Conservation (phyloP, 345 rosid genomes). For the Gossypium thurberi region DNA sequence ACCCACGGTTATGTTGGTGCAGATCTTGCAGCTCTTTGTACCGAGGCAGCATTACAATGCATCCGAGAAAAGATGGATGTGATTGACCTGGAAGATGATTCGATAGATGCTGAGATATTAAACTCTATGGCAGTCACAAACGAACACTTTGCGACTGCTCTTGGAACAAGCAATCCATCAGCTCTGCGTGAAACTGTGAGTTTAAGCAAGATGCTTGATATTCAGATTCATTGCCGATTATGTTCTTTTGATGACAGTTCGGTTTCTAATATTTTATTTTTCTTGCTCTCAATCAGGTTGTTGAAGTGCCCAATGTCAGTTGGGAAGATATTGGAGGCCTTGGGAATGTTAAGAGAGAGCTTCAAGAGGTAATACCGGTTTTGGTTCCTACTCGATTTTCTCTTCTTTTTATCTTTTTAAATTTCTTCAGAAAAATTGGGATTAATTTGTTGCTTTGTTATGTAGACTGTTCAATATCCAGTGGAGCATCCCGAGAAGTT, state of each 20-base stretch:
- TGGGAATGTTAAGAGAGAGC: constrained; percentile 87
- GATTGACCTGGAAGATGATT: constrained; percentile 92
- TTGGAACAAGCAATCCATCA: constrained; percentile 79
- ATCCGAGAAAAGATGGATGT: constrained; percentile 98
- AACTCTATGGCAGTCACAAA: constrained; percentile 91
- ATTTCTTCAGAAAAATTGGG: not conserved
- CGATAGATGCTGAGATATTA: constrained; percentile 85
- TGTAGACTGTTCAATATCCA: constrained; percentile 94
- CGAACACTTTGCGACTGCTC: constrained; percentile 91
- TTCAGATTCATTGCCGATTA: not conserved
- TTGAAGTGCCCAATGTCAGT: constrained; percentile 87
- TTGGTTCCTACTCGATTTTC: not conserved
- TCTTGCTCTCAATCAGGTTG: constrained; percentile 49
- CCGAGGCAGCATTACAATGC: constrained; percentile 98
- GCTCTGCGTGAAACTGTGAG: constrained; percentile 81
- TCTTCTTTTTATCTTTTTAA: not conserved
- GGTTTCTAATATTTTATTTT: constrained; percentile 9
- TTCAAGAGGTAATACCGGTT: constrained; percentile 61
- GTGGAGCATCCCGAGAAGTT: constrained; percentile 99
- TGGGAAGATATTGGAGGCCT: constrained; percentile 98
- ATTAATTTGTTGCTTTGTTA: constrained; percentile 1
- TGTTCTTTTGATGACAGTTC: not conserved
- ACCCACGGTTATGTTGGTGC: constrained; percentile 99
- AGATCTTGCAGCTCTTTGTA: constrained; percentile 92
- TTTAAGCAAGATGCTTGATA: constrained; percentile 9